These are phyloP conservation scores for Ophiocordyceps polyrhachis-furcata DNA, from an alignment of 2,329 filamentous ascomycete genomes.

Conservation along the genomic window DNA sequence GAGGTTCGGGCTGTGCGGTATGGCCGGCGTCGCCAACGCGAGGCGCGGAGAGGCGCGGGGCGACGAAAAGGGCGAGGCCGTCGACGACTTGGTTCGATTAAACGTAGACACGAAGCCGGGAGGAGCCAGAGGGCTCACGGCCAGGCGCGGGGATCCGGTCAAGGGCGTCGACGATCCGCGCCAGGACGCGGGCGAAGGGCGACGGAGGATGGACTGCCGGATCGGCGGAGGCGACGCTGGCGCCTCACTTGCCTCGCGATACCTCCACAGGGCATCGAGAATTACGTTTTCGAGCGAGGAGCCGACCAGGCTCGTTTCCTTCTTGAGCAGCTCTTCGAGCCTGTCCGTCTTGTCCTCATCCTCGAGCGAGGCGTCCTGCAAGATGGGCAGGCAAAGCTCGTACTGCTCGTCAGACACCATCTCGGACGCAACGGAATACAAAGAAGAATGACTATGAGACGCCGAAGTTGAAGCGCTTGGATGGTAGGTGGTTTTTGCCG, in stretches of 20 bases:
- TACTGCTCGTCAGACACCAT: conserved; percentile 93
- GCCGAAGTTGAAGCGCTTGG: neutral
- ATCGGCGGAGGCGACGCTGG: conserved; percentile 65
- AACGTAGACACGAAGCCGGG: conserved; percentile 69
- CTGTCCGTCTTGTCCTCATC: conserved; percentile 93
- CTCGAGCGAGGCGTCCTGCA: conserved; percentile 65
- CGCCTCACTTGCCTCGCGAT: conserved; percentile 45
- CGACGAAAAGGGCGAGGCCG: conserved; percentile 80
- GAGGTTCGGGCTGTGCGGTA: conserved; percentile 82
- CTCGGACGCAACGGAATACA: conserved; percentile 10
- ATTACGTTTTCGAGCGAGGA: conserved; percentile 73
- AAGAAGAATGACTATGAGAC: neutral
- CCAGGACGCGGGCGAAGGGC: conserved; percentile 87
- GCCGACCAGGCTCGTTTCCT: conserved; percentile 58
- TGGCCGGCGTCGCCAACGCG: conserved; percentile 71
- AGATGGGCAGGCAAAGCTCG: conserved; percentile 74
- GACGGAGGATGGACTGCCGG: conserved; percentile 75
- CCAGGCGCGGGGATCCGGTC: conserved; percentile 64
- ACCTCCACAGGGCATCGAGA: conserved; percentile 78
- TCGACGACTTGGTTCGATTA: conserved; percentile 53
- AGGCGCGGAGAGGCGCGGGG: conserved; percentile 84
- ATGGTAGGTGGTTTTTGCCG: neutral
- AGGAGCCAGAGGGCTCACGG: conserved; percentile 65
- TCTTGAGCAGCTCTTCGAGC: conserved; percentile 69
- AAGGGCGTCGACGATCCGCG: conserved; percentile 66